phyloP scores from a whole-genome alignment of 2,329 filamentous ascomycete genomes.

The Escovopsis sp. region DNA sequence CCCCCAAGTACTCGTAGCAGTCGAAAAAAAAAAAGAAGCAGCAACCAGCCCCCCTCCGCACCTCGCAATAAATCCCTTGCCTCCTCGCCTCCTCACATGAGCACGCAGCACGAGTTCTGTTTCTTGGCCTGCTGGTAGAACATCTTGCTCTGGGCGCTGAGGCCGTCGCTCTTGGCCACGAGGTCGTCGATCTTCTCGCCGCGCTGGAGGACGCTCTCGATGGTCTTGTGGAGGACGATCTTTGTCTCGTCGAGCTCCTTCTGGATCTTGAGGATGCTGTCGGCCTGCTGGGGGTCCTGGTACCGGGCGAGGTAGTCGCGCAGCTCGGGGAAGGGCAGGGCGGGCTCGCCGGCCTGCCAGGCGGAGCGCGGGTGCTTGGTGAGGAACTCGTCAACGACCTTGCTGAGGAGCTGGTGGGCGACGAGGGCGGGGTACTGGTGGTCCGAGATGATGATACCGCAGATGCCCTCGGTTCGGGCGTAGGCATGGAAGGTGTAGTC shows the following conservation, averaged over 20 bases:
- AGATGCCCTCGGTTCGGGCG: slow-evolving; percentile 57
- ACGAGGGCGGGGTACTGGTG: slow-evolving; percentile 63
- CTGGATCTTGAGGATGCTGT: slow-evolving; percentile 91
- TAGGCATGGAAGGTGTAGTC: slow-evolving; percentile 69
- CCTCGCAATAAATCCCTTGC: no score
- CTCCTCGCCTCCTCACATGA: slow-evolving; percentile 38
- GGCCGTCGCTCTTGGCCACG: slow-evolving; percentile 80
- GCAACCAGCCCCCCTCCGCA: no score
- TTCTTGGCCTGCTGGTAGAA: slow-evolving; percentile 83
- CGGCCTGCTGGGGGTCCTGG: slow-evolving; percentile 77
- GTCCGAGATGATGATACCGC: slow-evolving; percentile 64
- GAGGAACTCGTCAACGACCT: slow-evolving; percentile 78
- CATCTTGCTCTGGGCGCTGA: slow-evolving; percentile 91
- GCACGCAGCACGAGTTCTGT: slow-evolving; percentile 61
- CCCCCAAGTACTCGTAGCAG: no score
- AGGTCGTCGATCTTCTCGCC: slow-evolving; percentile 95
- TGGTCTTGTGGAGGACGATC: slow-evolving; percentile 93
- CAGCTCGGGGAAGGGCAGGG: slow-evolving; percentile 54
- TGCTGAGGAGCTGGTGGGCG: slow-evolving; percentile 74
- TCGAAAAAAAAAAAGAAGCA: no score
- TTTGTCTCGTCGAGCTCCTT: slow-evolving; percentile 96
- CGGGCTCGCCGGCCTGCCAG: slow-evolving; percentile 42
- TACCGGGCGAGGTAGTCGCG: slow-evolving; percentile 62
- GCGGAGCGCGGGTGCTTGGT: slow-evolving; percentile 55
- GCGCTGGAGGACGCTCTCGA: slow-evolving; percentile 71